These are phyloP conservation scores for Mycena capillaripes DNA, from an alignment of 768 basidiomycete genomes.

Conservation along the genomic window DNA sequence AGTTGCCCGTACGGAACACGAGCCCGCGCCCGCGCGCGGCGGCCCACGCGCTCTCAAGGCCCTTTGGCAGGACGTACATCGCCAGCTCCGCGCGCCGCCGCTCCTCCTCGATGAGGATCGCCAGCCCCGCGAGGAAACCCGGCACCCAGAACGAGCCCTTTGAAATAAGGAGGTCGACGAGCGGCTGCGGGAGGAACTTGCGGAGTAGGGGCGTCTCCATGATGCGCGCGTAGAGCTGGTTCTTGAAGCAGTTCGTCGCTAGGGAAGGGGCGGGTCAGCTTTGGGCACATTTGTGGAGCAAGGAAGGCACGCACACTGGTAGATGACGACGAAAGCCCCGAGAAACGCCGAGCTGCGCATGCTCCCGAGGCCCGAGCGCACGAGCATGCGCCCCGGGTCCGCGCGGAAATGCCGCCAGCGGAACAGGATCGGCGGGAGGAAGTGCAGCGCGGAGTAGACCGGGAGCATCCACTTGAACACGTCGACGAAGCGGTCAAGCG, in stretches of 20 bases:
- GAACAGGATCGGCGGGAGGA: slow-evolving; percentile 89
- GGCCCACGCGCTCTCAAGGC: slow-evolving; percentile 91
- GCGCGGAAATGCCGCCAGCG: slow-evolving; percentile 75
- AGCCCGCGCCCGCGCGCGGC: slow-evolving; percentile 81
- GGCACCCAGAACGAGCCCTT: slow-evolving; percentile 82
- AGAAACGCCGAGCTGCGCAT: slow-evolving; percentile 90
- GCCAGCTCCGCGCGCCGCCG: slow-evolving; percentile 90
- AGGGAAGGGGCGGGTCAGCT: neutral
- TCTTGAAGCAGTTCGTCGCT: slow-evolving; percentile 79
- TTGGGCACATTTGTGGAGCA: neutral
- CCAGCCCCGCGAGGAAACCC: slow-evolving; percentile 81
- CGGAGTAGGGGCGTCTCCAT: slow-evolving; percentile 51
- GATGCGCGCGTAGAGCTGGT: slow-evolving; percentile 67
- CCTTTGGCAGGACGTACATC: slow-evolving; percentile 93
- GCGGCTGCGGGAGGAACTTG: slow-evolving; percentile 55
- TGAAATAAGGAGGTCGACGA: slow-evolving; percentile 72
- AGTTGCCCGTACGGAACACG: slow-evolving; percentile 78
- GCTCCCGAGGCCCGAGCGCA: slow-evolving; percentile 78
- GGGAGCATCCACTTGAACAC: slow-evolving; percentile 90
- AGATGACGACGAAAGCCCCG: slow-evolving; percentile 84
- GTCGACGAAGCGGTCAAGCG: slow-evolving; percentile 78
- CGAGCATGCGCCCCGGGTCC: slow-evolving; percentile 76
- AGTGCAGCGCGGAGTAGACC: slow-evolving; percentile 90
- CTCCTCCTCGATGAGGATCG: slow-evolving; percentile 90
- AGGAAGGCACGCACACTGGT: slow-evolving; percentile 70